Evolutionary conservation across 129 eudicot species (phyloP).

Genomic region (Smallanthus sonchifolius): DNA sequence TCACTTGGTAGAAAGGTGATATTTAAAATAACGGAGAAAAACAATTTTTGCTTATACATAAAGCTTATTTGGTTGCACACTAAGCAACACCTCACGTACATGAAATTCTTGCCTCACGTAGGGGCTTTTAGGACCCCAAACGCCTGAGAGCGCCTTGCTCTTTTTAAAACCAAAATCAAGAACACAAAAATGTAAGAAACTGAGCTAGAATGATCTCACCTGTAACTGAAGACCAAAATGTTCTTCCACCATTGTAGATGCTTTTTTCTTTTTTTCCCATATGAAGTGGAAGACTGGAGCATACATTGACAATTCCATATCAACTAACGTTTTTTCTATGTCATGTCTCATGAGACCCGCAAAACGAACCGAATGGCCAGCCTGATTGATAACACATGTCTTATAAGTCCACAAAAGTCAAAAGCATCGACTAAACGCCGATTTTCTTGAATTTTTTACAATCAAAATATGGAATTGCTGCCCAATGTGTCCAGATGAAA

Average conservation of each 20-base stretch:
- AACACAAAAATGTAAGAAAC: background rate
- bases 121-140: background rate
- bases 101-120: background rate
- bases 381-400: conserved; percentile 37
- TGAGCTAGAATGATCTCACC: conserved; percentile 33
- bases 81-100: background rate
- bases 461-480: background rate
- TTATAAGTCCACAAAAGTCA: background rate
- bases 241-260: conserved; percentile 53
- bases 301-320: conserved; percentile 73
- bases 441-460: background rate
- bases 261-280: conserved; percentile 89
- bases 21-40: background rate
- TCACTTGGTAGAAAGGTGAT: background rate
- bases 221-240: conserved; percentile 90
- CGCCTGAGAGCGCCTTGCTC: background rate
- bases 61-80: too few relatives aligned
- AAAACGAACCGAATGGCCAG: conserved; percentile 74
- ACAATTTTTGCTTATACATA: too few relatives aligned
- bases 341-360: conserved; percentile 89
- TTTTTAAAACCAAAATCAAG: background rate
- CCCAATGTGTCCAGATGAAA: background rate
- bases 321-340: conserved; percentile 58
- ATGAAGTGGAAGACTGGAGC: conserved; percentile 72
- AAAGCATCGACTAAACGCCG: background rate